Evolutionary conservation across 352 stramenopile genomes (phyloP), one percentile per base, ranked within the genome.

Genomic region (Globisporangium nodosum): DNA sequence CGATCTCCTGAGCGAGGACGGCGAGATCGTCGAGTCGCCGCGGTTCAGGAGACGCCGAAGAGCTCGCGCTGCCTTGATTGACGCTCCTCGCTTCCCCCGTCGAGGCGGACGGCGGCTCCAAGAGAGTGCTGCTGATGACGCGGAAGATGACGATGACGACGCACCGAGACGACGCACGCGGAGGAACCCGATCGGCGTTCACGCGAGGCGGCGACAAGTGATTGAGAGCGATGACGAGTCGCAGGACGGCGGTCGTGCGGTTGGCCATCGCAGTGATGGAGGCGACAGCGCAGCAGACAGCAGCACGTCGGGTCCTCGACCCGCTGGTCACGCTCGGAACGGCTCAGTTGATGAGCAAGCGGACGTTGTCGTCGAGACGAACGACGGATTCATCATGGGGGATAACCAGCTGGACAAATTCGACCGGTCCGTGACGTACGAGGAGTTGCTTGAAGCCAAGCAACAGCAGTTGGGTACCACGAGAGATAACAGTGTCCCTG

Each of bases 401-500:
- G 79, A 89, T 52, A 95, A 93, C 51, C 81, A 90, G 33, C 59
- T 86, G 13, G 85, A 95, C 71, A 76, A 76, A 49, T 95, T 95
- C 56, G 85, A 95, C 70, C 55, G 57, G 16, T 76, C 12, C 5
- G 69, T 78, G 30, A 85, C 81, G 7, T 95, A 91, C 51, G 68
- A 65, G 16, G 37, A 85, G 49, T 81, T 95, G 67, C 66, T 93
- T 13, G 69, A 81, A 35, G 52, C 57, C 3, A 90, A 87, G 62
- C 70, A 65, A 49, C 60, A 68, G 8, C 74, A 86, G 35, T 35
- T 75, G 30, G 65, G 65, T 7, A 55, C 54, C 2, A 63, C 66
- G 15, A 54, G 64, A 20, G 56, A 64, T 0, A 67, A 60, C 49
- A 45, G 64, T 9, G 63, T 57, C 20, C 68, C 53, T 5, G 69